Base-by-base conservation (phyloP, 148 eudicot genomes). In the Rhododendron kiyosumense region DNA sequence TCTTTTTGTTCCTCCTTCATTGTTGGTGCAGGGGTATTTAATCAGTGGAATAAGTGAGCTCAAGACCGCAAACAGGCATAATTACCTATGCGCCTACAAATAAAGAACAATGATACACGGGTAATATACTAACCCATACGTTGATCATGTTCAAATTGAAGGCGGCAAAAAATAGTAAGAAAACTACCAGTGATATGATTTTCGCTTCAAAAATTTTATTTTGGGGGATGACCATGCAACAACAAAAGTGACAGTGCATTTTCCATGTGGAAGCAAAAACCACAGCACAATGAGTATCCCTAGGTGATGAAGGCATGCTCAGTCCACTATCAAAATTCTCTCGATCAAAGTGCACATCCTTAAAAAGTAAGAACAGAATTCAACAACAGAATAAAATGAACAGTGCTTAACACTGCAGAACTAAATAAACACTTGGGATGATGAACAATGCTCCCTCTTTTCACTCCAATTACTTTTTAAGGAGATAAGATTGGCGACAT, bases 251-350 rank as follows among this genome's bases (percentile, higher is more conserved):
- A 97, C 90, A 36, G 98, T 97, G 90, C 95, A 92, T 87, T 92
- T 97, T 86, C 99, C 98, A 94, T 83, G 98, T 77, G 43, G 98
- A 94, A 90, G 99, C 99, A 84, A 95, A 94, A 84, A 97, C 98
- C 6, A 98, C 98, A 83, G 96, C 98, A 87, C 99, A 97, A 78
- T 85, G 91, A 63, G 99, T 91, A 80, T 97, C 99, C 48, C 98
- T 98, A 78, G 94, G 93, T 86, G 90, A 90, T 32, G 99, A 95
- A 67, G 94, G 98, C 93, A 92, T 91, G 92, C 94, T 97, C 79
- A 92, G 94, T 83, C 98, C 98, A 87, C 90, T 86, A 83, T 87
- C 86, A 85, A 93, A 95, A 86, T 95, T 95, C 86, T 93, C 99
- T 85, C 88, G 90, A 78, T 95, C 96, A 81, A 97, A 97, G 36